Evolutionary conservation across 768 basidiomycete species (phyloP).

Genomic region (Flagelloscypha sp.): DNA sequence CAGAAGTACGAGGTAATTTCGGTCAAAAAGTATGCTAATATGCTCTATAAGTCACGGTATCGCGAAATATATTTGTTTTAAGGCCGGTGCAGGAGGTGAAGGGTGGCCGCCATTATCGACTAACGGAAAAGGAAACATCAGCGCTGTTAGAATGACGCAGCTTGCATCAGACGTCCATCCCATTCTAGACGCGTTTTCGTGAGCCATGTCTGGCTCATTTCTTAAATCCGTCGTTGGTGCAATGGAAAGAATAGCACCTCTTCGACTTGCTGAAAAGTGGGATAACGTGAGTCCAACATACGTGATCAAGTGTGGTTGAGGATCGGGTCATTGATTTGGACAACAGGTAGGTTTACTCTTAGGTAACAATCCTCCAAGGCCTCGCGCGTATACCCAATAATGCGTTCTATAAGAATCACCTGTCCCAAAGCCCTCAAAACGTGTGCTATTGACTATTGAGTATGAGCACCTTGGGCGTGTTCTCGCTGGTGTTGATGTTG

Average conservation of each 20-base stretch:
- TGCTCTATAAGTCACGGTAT: too few species aligned
- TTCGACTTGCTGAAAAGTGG: conserved; percentile 82
- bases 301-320: conserved; percentile 6
- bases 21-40: too few species aligned
- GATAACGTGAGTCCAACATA: conserved; percentile 67
- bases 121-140: too few species aligned
- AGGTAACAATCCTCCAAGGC: conserved; percentile 34
- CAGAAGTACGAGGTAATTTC: too few species aligned
- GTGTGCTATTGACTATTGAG: conserved; percentile 67
- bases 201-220: too few species aligned
- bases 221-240: conserved; percentile 51
- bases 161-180: too few species aligned
- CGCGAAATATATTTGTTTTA: too few species aligned
- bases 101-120: too few species aligned
- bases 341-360: conserved; percentile 64
- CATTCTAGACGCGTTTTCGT: too few species aligned
- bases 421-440: conserved; percentile 35
- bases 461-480: conserved; percentile 27
- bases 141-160: too few species aligned
- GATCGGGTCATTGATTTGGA: conserved; percentile 7
- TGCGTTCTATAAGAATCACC: conserved; percentile 41
- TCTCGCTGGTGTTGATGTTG: conserved; percentile 6
- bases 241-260: conserved; percentile 82
- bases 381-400: conserved; percentile 2
- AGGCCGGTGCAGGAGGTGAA: too few species aligned